Evolutionary conservation across 331 rosid species (phyloP).

Genomic region (Saraca asoca): DNA sequence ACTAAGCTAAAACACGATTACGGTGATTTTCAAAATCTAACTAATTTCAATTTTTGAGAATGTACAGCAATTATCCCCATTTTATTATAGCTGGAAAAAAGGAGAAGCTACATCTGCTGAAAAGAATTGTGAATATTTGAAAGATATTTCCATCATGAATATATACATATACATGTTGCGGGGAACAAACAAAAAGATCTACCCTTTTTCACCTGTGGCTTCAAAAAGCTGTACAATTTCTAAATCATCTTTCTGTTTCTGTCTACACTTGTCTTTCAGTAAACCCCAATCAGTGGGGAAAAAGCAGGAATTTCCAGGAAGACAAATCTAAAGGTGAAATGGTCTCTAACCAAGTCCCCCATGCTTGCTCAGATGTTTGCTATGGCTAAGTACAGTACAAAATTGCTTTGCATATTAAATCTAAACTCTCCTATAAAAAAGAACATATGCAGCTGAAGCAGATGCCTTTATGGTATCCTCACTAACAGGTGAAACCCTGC

Average conservation of each 20-base stretch:
- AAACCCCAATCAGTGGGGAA: constrained; percentile 25
- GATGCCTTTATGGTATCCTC: constrained; percentile 59
- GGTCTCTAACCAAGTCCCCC: constrained; percentile 10
- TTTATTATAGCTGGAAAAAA: constrained; percentile 14
- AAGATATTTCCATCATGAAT: constrained; percentile 23
- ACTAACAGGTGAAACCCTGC: constrained; percentile 46
- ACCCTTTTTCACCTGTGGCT: constrained; percentile 39
- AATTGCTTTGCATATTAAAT: constrained; percentile 34
- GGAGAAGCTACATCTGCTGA: constrained; percentile 26
- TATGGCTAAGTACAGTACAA: constrained; percentile 33
- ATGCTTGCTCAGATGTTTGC: constrained; percentile 26
- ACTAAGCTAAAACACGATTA: no score
- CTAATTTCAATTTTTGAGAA: no score
- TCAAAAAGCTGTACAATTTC: constrained; percentile 46
- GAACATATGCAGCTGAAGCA: constrained; percentile 85
- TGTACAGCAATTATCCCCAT: constrained; percentile 5
- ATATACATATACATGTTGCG: constrained; percentile 49
- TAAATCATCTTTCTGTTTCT: constrained; percentile 19
- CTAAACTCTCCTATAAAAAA: constrained; percentile 70
- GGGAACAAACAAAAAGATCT: constrained; percentile 20
- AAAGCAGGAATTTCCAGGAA: constrained; percentile 29
- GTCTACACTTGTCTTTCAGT: constrained; percentile 29
- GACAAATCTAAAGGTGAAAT: constrained; percentile 4
- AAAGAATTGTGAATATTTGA: constrained; percentile 26
- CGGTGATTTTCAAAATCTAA: no score